Evolutionary conservation across 2,329 filamentous ascomycete species (phyloP).

Genomic region (Arachnomyces sp.): DNA sequence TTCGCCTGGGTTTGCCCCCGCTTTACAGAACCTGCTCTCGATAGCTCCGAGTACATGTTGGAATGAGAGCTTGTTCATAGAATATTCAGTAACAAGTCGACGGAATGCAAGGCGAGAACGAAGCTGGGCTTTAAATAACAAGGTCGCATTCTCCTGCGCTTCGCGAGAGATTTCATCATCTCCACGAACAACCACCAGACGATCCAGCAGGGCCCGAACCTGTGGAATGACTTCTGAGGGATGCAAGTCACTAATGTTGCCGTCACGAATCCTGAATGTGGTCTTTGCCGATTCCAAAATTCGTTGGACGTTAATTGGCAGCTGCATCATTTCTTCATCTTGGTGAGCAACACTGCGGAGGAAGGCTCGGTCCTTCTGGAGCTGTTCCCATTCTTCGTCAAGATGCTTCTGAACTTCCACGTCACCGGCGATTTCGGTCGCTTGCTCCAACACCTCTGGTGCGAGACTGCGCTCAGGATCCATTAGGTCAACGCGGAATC

Average conservation of each 20-base stretch:
- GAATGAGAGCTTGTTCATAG: slow-evolving; percentile 83
- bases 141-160: slow-evolving; percentile 79
- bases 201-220: slow-evolving; percentile 65
- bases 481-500: slow-evolving; percentile 84
- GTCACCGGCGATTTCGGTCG: slow-evolving; percentile 78
- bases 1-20: slow-evolving; percentile 84
- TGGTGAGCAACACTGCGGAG: slow-evolving; percentile 67
- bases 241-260: slow-evolving; percentile 78
- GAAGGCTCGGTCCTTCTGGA: slow-evolving; percentile 65
- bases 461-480: slow-evolving; percentile 56
- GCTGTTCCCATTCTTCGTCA: slow-evolving; percentile 78
- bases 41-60: slow-evolving; percentile 87
- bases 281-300: slow-evolving; percentile 87
- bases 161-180: slow-evolving; percentile 73
- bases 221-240: slow-evolving; percentile 79
- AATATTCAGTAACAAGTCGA: slow-evolving; percentile 76
- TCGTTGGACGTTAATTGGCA: slow-evolving; percentile 84
- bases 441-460: slow-evolving; percentile 71
- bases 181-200: slow-evolving; percentile 79
- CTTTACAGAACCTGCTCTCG: slow-evolving; percentile 77
- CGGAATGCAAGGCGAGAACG: slow-evolving; percentile 89
- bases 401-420: slow-evolving; percentile 78
- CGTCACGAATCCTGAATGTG: slow-evolving; percentile 82
- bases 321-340: slow-evolving; percentile 77
- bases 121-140: slow-evolving; percentile 86